Evolutionary conservation across 2,329 filamentous ascomycete genomes (phyloP), one percentile per base, ranked within the genome.

Genomic region (Huntiella moniliformis): DNA sequence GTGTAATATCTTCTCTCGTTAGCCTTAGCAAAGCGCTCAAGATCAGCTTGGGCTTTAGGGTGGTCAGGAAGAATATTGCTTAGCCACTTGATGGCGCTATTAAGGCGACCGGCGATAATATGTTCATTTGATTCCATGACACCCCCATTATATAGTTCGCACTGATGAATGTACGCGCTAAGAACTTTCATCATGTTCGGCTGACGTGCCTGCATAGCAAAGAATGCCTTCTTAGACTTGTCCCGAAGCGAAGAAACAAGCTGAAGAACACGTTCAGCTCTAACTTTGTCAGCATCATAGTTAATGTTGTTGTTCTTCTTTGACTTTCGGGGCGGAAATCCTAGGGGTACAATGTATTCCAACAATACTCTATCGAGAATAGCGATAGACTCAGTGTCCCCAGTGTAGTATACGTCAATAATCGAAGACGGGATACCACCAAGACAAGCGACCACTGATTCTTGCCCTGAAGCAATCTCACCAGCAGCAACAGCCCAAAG

Each of bases 401-500:
- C 95, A 50, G 85, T 81, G 59, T 94, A 98, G 56, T 81, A 87
- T 0, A 81, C 79, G 56, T 86, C 85, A 51, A 95, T 76, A 38
- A 98, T 85, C 51, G 77, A 80, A 1, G 81, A 81, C 2, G 91
- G 88, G 35, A 92, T 85, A 17, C 79, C 79, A 5, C 79, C 80
- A 10, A 98, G 66, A n/a, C 88, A 72, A 7, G 74, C 66, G 10
- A 71, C 73, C 15, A 93, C 79, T 13, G 71, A 67, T 53, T 94
- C 84, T 54, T 88, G 81, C 11, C 83, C 84, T 44, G 80, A 75
- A 17, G 83, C 77, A 54, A 98, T 82, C 55, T 94, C 87, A 13
- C 85, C 83, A 13, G 79, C 76, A 10, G 84, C 88, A 13, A 92
- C 87, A n/a, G 84, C 87, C 91, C 91, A 98, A 22, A 96, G 77